Conservation (phyloP, 805 yeast genomes). For the Ogataea trehalophila region DNA sequence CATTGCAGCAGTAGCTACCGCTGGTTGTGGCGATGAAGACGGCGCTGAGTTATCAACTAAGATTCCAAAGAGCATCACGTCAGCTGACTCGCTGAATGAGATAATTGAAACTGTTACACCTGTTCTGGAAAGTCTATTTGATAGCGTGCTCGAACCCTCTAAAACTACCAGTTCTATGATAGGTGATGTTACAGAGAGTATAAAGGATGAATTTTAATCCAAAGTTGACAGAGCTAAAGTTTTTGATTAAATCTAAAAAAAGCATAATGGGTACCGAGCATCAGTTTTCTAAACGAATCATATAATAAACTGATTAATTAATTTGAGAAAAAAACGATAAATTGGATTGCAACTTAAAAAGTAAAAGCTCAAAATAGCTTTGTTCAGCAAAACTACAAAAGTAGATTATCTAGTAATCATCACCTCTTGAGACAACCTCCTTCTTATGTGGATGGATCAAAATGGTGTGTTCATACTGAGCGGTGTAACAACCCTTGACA, state of each 20-base stretch:
- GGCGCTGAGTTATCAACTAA: too few relatives aligned
- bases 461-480: slow-evolving; percentile 94
- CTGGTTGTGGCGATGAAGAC: too few relatives aligned
- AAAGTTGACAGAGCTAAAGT: too few relatives aligned
- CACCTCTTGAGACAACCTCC: slow-evolving; percentile 94
- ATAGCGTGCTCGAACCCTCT: neutral
- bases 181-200: too few relatives aligned
- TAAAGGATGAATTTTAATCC: too few relatives aligned
- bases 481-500: slow-evolving; percentile 80
- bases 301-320: too few relatives aligned
- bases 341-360: neutral
- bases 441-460: slow-evolving; percentile 85
- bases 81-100: neutral
- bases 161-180: neutral
- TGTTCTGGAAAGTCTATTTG: neutral
- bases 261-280: too few relatives aligned
- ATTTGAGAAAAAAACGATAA: neutral
- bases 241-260: too few relatives aligned
- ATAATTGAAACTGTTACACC: too few relatives aligned
- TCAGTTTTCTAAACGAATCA: too few relatives aligned
- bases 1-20: neutral
- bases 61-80: neutral
- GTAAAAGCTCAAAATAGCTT: neutral
- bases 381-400: neutral
- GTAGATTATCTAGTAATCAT: slow-evolving; percentile 56